Evolutionary conservation across 2,329 filamentous ascomycete species (phyloP), one percentile per base, ranked within the genome.

Genomic region (Fusarium sp.): DNA sequence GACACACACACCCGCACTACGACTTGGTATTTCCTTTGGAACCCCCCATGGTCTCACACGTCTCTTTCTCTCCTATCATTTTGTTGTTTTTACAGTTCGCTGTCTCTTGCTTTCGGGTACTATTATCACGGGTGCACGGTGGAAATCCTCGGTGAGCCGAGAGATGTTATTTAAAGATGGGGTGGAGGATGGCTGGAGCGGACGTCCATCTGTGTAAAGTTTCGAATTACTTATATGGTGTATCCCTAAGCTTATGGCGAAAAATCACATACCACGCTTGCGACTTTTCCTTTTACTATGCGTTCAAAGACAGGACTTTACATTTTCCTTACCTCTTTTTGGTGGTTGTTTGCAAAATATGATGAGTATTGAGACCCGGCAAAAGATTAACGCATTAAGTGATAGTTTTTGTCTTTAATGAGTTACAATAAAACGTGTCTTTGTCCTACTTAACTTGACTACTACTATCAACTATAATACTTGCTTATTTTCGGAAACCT

Each of bases 221-320:
- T 59, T 69, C 58, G 59, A 49, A 65, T 70, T 71, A 59, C 59
- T 65, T 66, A 62, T 63, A 63, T 56, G 72, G 72, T 76, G 71
- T 75, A 75, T 65, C 67, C 65, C 72, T 67, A 72, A 69, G 69
- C 54, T 75, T 51, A 56, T 66, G 67, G 71, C 69, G 66, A 75
- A 76, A 72, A 76, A 74, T 74, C 69, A 75, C 72, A 76, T 76
- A 75, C 71, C 72, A 73, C 55, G 57, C 66, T 57, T 63, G 42
- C 59, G 34, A 51, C 42, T 51, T 65, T 62, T 63, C 54, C 69
- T 57, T 64, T 61, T 53, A 28, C 25, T 55, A 60, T 63, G 53
- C 72, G 53, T 73, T 54, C 63, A 63, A 65, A 71, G 59, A 58
- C 61, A 59, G 61, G 54, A 56, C 45, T 55, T 55, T 45, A 54